Percentiles rank a stretch among this genome's conserved stretches.
phyloP scores from a whole-genome alignment of 2,329 filamentous ascomycete genomes.

The Penicillium digitatum region DNA sequence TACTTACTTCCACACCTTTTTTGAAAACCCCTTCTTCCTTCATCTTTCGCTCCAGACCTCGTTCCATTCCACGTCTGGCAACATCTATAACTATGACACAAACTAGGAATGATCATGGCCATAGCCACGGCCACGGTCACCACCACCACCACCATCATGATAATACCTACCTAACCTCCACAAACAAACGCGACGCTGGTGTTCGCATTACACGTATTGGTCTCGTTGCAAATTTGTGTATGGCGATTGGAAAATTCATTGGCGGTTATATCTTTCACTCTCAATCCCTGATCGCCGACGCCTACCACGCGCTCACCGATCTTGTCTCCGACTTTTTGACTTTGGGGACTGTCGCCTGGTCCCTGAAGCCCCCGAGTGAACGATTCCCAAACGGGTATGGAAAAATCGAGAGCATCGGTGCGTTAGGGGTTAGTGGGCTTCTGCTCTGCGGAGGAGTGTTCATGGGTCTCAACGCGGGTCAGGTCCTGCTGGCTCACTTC shows the following conservation, averaged over 20 bases:
- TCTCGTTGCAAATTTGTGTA: conserved; percentile 81
- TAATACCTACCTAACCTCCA: conserved; percentile 74
- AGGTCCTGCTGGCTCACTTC: conserved; percentile 68
- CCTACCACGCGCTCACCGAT: conserved; percentile 92
- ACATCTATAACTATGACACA: conserved; percentile 34
- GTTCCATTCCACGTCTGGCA: conserved; percentile 4
- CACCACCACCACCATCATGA: conserved; percentile 76
- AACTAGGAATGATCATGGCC: conserved; percentile 46
- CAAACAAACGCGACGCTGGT: conserved; percentile 84
- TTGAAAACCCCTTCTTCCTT: conserved; percentile 10
- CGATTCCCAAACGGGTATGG: conserved; percentile 89
- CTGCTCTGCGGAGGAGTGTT: conserved; percentile 83
- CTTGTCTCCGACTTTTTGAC: conserved; percentile 93
- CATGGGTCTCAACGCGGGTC: conserved; percentile 77
- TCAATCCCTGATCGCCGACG: conserved; percentile 87
- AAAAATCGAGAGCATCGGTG: conserved; percentile 95
- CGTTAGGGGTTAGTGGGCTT: conserved; percentile 87
- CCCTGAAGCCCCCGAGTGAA: conserved; percentile 75
- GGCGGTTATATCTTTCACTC: conserved; percentile 95
- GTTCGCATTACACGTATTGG: conserved; percentile 91
- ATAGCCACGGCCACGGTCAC: conserved; percentile 58
- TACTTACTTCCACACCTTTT: conserved; percentile 18
- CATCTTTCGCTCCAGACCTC: conserved; percentile 13
- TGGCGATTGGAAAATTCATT: conserved; percentile 89
- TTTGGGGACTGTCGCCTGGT: conserved; percentile 89